Percentiles rank a stretch among this genome's conserved stretches.
These are phyloP conservation scores for Paspalum notatum DNA, from an alignment of 176 grass and related monocot species.

Conservation along the genomic window DNA sequence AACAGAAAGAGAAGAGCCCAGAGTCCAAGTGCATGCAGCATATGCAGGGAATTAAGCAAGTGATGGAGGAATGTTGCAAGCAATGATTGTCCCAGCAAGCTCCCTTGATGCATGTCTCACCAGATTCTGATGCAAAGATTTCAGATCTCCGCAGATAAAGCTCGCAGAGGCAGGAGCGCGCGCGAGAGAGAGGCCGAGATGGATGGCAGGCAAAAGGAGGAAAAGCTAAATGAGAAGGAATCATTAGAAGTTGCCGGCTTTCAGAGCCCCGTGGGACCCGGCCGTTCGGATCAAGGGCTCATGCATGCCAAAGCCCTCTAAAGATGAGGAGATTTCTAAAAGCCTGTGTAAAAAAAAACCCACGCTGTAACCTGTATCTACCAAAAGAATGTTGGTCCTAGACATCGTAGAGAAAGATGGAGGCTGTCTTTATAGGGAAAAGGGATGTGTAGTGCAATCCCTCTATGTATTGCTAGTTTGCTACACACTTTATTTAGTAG, in stretches of 20 bases:
- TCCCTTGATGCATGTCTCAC: conserved; percentile 51
- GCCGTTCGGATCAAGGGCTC: conserved; percentile 42
- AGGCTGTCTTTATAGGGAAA: conserved; percentile 53
- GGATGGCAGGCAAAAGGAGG: conserved; percentile 44
- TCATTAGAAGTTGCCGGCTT: conserved; percentile 69
- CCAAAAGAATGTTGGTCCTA: conserved; percentile 61
- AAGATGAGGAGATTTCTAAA: conserved; percentile 73
- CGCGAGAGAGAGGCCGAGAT: conserved; percentile 30
- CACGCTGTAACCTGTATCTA: conserved; percentile 49
- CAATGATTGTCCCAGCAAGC: conserved; percentile 64
- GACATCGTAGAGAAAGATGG: conserved; percentile 52
- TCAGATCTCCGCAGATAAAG: conserved; percentile 60
- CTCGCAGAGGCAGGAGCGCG: conserved; percentile 38
- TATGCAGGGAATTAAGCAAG: conserved; percentile 60
- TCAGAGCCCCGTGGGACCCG: conserved; percentile 47
- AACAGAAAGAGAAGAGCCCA: conserved; percentile 30
- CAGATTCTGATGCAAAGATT: conserved; percentile 77
- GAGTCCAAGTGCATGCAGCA: conserved; percentile 24
- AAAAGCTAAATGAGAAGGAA: conserved; percentile 59
- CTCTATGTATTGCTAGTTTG: conserved; percentile 27
- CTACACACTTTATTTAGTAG: conserved; percentile 37
- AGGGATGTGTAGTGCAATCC: conserved; percentile 23
- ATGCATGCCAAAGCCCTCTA: conserved; percentile 47
- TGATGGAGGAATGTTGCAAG: conserved; percentile 67
- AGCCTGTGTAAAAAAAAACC: conserved; percentile 42